phyloP scores from a whole-genome alignment of 495 filamentous ascomycete species.

The Podospora pseudopauciseta region DNA sequence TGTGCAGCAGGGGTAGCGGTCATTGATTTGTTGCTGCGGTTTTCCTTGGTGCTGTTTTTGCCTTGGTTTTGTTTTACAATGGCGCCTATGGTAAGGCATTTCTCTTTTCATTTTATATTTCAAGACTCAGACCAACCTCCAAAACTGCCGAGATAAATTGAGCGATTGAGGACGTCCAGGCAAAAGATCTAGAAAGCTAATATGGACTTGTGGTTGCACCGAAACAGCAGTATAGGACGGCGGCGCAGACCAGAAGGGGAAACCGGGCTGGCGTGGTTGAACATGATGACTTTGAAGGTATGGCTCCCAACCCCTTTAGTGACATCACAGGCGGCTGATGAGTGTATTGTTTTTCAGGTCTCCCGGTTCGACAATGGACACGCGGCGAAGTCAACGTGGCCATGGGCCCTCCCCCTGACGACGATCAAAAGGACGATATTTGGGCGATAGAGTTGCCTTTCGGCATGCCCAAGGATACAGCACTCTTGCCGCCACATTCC shows the following conservation, averaged over 20 bases:
- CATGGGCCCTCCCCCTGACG: slow-evolving; percentile 57
- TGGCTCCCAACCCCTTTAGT: background rate
- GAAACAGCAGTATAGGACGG: slow-evolving; percentile 48
- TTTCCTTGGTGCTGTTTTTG: background rate
- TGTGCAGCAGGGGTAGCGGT: background rate
- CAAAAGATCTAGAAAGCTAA: background rate
- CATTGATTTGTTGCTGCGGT: background rate
- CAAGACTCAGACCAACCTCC: background rate
- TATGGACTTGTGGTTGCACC: slow-evolving; percentile 1
- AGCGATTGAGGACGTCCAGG: background rate
- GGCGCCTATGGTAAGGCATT: slow-evolving; percentile 31
- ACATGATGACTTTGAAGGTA: slow-evolving; percentile 88
- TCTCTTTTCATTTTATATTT: background rate
- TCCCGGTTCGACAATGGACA: slow-evolving; percentile 91
- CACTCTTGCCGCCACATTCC: slow-evolving; percentile 71
- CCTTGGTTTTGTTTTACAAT: slow-evolving; percentile 14
- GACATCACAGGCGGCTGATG: background rate
- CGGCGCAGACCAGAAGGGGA: slow-evolving; percentile 64
- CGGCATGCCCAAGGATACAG: slow-evolving; percentile 82
- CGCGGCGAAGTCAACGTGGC: slow-evolving; percentile 66
- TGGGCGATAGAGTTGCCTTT: slow-evolving; percentile 58
- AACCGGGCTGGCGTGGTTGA: slow-evolving; percentile 72
- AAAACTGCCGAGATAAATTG: background rate
- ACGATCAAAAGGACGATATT: slow-evolving; percentile 46
- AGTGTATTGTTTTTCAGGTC: slow-evolving; percentile 37